Evolutionary conservation across 306 rosid species (phyloP).

Genomic region (Prunus dulcis): DNA sequence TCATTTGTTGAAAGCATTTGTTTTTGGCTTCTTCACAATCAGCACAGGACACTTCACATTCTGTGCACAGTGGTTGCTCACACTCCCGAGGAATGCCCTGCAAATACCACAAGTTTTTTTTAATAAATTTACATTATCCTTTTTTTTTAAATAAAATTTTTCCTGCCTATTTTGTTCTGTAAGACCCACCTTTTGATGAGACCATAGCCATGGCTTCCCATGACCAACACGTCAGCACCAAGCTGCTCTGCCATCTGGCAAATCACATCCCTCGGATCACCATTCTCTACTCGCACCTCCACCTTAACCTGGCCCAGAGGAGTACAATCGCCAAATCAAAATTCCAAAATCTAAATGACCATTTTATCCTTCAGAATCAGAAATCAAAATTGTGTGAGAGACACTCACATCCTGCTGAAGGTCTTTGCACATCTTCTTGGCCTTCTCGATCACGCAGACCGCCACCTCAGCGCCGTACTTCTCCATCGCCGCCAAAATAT

Average conservation of each 20-base stretch:
- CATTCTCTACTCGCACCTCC: constrained; percentile 59
- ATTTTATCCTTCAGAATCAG: not conserved
- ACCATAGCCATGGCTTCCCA: constrained; percentile 91
- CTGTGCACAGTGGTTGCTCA: constrained; percentile 83
- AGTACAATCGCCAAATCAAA: not conserved
- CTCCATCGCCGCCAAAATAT: constrained; percentile 51
- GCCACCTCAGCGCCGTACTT: constrained; percentile 56
- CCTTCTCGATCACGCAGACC: constrained; percentile 51
- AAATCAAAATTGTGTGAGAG: not conserved
- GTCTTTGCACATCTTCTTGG: constrained; percentile 51
- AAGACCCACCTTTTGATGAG: constrained; percentile 58
- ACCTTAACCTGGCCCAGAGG: constrained; percentile 34
- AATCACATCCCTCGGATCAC: constrained; percentile 85
- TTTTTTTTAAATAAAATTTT: accelerated
- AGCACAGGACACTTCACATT: constrained; percentile 75
- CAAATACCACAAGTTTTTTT: not conserved
- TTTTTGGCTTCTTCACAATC: constrained; percentile 83
- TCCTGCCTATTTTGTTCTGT: not conserved
- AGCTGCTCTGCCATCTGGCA: constrained; percentile 59
- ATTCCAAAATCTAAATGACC: not conserved
- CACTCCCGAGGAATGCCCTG: constrained; percentile 94
- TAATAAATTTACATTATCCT: not conserved
- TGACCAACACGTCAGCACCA: constrained; percentile 57
- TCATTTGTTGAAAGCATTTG: constrained; percentile 19
- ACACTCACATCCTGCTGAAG: constrained; percentile 39